Conservation (phyloP, 169 alveolate species). For the Cryptosporidium muris region DNA sequence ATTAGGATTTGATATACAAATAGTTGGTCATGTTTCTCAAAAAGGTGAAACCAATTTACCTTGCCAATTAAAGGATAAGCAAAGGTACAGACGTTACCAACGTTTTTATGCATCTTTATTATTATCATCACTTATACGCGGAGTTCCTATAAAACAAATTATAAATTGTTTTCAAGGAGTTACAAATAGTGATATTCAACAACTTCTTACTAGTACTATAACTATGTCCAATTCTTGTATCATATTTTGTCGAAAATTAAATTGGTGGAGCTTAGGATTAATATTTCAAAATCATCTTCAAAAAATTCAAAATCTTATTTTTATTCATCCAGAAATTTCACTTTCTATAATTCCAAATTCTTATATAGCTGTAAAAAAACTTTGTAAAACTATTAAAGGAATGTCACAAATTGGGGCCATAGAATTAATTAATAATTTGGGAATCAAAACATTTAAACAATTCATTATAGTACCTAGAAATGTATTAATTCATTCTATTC, state of each 20-base stretch:
- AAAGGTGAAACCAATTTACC: conserved; percentile 13
- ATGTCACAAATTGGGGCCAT: conserved; percentile 9
- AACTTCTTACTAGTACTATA: conserved; percentile 8
- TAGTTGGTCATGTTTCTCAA: conserved; percentile 39
- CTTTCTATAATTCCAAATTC: background rate
- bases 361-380: conserved; percentile 12
- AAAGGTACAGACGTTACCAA: conserved; percentile 23
- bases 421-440: conserved; percentile 8
- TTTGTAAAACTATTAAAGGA: conserved; percentile 14
- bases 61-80: conserved; percentile 6
- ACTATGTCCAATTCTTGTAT: conserved; percentile 48
- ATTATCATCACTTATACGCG: conserved; percentile 2
- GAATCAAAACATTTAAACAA: conserved; percentile 45
- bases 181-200: conserved; percentile 24
- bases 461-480: conserved; percentile 19
- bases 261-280: conserved; percentile 22
- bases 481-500: conserved; percentile 1
- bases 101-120: conserved; percentile 37
- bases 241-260: conserved; percentile 31
- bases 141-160: conserved; percentile 11
- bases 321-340: conserved; percentile 17
- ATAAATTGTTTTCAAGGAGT: conserved; percentile 9
- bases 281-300: conserved; percentile 23
- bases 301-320: conserved; percentile 13
- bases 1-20: conserved; percentile 51